phyloP scores from a whole-genome alignment of 1,139 yeast species.

The Nematodospora anomalae region DNA sequence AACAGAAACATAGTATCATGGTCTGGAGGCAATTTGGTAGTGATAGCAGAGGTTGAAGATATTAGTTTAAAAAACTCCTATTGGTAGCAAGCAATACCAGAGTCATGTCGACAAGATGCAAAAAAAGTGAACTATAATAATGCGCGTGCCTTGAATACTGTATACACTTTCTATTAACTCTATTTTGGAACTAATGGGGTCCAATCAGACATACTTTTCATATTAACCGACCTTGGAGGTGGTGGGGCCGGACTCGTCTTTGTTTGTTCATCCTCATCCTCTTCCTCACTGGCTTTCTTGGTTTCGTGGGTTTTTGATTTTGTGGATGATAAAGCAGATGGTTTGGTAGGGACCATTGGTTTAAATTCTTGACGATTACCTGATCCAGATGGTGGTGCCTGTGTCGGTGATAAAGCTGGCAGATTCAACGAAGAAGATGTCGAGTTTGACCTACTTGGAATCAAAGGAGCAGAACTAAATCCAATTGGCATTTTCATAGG shows the following conservation, averaged over 20 bases:
- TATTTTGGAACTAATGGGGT: slow-evolving; percentile 56
- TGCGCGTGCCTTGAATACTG: too few species aligned
- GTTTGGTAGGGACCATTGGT: slow-evolving; percentile 43
- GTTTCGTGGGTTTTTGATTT: slow-evolving; percentile 11
- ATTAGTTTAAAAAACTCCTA: too few species aligned
- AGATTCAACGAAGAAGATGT: slow-evolving; percentile 25
- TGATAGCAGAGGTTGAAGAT: too few species aligned
- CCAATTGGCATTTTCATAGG: slow-evolving; percentile 42
- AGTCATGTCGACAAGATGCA: too few species aligned
- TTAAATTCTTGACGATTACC: slow-evolving; percentile 14
- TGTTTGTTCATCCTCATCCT: slow-evolving; percentile 5
- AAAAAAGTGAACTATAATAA: too few species aligned
- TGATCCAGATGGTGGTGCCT: slow-evolving; percentile 13
- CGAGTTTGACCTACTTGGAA: slow-evolving; percentile 39
- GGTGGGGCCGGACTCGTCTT: slow-evolving; percentile 32
- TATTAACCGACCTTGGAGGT: slow-evolving; percentile 15
- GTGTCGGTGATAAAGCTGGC: slow-evolving; percentile 9
- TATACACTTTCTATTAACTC: slow-evolving; percentile 31
- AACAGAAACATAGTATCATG: too few species aligned
- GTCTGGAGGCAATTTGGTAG: too few species aligned
- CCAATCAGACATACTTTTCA: slow-evolving; percentile 52
- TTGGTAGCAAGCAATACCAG: too few species aligned
- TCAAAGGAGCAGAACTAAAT: slow-evolving; percentile 40
- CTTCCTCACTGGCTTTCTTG: not conserved
- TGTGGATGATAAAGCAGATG: slow-evolving; percentile 26